Evolutionary conservation across 1,139 yeast species (phyloP).

Genomic region (Casaregolazyma suthepensis): DNA sequence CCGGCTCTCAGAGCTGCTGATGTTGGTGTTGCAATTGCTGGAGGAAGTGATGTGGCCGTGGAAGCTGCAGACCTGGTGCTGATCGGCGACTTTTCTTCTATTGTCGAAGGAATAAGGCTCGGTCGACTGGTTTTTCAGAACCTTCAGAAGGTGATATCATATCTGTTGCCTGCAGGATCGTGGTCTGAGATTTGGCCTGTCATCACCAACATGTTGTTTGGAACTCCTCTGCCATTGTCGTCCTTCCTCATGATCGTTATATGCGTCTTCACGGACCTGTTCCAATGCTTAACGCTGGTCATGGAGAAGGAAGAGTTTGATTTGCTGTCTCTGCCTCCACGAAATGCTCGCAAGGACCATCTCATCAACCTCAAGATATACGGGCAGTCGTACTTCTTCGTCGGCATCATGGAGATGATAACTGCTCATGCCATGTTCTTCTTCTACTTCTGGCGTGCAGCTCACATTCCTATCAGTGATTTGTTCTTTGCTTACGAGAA

Average conservation of each 20-base stretch:
- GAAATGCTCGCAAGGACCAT: constrained; percentile 41
- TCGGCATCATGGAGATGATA: constrained; percentile 42
- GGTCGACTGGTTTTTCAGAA: constrained; percentile 47
- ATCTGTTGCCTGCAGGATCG: constrained; percentile 50
- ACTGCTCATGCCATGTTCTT: constrained; percentile 42
- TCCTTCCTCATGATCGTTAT: constrained; percentile 50
- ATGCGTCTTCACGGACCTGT: constrained; percentile 43
- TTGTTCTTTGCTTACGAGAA: constrained; percentile 39
- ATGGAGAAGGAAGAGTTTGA: constrained; percentile 44
- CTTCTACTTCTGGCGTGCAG: constrained; percentile 35
- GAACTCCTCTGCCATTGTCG: constrained; percentile 47
- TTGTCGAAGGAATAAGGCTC: constrained; percentile 39
- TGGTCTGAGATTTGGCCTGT: constrained; percentile 52
- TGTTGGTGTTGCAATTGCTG: constrained; percentile 47
- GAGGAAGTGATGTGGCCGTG: constrained; percentile 52
- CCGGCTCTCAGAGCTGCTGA: constrained; percentile 49
- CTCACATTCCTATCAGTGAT: constrained; percentile 37
- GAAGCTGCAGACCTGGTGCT: constrained; percentile 51
- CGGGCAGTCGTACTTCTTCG: constrained; percentile 41
- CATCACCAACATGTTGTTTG: constrained; percentile 43
- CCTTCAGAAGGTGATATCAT: constrained; percentile 44
- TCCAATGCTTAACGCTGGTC: constrained; percentile 42
- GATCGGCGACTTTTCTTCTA: constrained; percentile 39
- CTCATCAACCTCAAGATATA: constrained; percentile 41
- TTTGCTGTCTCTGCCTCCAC: constrained; percentile 40